These are phyloP conservation scores for Dujonia santamariae DNA, from an alignment of 1,139 yeast genomes.

Conservation along the genomic window DNA sequence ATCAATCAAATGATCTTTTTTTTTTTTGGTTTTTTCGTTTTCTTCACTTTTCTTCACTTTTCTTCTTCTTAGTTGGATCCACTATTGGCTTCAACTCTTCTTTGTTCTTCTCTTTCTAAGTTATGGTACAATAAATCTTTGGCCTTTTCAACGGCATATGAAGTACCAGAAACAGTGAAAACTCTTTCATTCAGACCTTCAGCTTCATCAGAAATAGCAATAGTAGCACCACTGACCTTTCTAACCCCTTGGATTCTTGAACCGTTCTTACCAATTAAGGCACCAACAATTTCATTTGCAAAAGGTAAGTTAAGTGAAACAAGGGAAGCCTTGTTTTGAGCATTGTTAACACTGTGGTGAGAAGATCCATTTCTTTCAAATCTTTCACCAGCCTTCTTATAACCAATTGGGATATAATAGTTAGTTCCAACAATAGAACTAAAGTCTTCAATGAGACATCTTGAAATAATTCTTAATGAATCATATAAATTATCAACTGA, in stretches of 20 bases:
- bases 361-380: constrained; percentile 9
- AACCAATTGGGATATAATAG: constrained; percentile 58
- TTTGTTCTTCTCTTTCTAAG: constrained; percentile 72
- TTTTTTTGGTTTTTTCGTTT: background rate
- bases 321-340: background rate
- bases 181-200: constrained; percentile 63
- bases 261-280: constrained; percentile 86
- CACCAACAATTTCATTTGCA: constrained; percentile 86
- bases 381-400: constrained; percentile 10
- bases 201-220: constrained; percentile 72
- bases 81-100: constrained; percentile 43
- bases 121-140: constrained; percentile 66
- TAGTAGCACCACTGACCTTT: constrained; percentile 74
- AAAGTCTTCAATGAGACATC: constrained; percentile 75
- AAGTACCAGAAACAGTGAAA: constrained; percentile 71
- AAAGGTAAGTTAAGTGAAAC: constrained; percentile 41
- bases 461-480: constrained; percentile 60
- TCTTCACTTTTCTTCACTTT: background rate
- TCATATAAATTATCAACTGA: constrained; percentile 59
- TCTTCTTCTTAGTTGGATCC: background rate
- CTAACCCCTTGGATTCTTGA: constrained; percentile 85
- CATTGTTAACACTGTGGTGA: background rate
- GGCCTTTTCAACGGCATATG: constrained; percentile 67
- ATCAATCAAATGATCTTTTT: background rate
- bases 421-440: constrained; percentile 63